A percentile compares a stretch with the other conserved stretches of the same genome.
Conservation (phyloP, 2,329 filamentous ascomycete species). For the Rasamsonia emersonii region DNA sequence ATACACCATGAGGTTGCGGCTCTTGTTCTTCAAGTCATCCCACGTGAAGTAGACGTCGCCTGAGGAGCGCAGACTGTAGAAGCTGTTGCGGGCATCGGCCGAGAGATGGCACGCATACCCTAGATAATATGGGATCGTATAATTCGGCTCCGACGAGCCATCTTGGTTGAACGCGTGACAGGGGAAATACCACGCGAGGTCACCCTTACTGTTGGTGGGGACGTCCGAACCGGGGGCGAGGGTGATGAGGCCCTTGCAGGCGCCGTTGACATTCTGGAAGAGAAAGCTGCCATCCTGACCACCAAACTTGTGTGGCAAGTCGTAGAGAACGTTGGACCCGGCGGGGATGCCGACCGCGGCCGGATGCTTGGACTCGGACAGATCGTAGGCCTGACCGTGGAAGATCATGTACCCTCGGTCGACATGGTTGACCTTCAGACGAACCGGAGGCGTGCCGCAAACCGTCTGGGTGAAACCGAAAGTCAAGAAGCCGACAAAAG, state of each 20-base stretch:
- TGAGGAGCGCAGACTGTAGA: constrained; percentile 62
- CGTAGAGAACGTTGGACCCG: constrained; percentile 73
- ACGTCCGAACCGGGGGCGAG: constrained; percentile 63
- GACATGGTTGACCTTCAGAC: constrained; percentile 77
- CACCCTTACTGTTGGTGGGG: constrained; percentile 61
- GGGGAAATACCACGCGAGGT: constrained; percentile 95
- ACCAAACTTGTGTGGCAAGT: constrained; percentile 69
- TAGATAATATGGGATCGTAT: constrained; percentile 63
- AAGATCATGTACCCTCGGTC: constrained; percentile 85
- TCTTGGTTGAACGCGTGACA: constrained; percentile 90
- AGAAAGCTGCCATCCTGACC: constrained; percentile 94
- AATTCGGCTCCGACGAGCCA: constrained; percentile 70
- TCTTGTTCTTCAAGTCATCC: constrained; percentile 83
- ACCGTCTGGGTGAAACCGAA: constrained; percentile 92
- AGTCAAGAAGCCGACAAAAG: constrained; percentile 85
- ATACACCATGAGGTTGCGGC: constrained; percentile 87
- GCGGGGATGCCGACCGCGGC: constrained; percentile 67
- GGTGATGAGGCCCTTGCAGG: constrained; percentile 86
- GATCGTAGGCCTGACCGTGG: constrained; percentile 81
- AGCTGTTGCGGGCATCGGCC: constrained; percentile 55
- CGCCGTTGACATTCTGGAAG: constrained; percentile 97
- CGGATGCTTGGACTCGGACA: constrained; percentile 69
- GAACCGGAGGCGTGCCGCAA: constrained; percentile 62
- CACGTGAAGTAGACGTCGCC: constrained; percentile 95
- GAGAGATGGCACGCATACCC: constrained; percentile 89